Evolutionary conservation across 768 basidiomycete species (phyloP).

Genomic region (Hysterangium stoloniferum): DNA sequence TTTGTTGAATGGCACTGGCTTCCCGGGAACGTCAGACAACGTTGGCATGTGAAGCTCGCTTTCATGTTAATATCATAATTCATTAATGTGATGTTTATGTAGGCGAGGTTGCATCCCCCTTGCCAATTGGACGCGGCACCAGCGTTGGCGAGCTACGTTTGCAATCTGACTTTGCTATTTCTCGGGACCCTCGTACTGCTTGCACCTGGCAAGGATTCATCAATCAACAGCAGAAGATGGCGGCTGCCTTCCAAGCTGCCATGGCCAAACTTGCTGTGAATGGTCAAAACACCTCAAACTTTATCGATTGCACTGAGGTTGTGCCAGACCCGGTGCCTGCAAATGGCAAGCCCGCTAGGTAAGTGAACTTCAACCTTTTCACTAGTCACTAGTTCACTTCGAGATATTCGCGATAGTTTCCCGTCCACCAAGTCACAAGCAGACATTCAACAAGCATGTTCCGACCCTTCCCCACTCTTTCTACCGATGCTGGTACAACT

Average conservation of each 20-base stretch:
- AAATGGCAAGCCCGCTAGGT: slow-evolving; percentile 6
- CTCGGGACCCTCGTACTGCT: slow-evolving; percentile 24
- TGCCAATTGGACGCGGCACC: not conserved
- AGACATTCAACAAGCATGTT: slow-evolving; percentile 25
- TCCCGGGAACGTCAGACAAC: slow-evolving; percentile 28
- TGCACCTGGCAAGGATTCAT: slow-evolving; percentile 25
- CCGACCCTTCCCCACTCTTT: slow-evolving; percentile 22
- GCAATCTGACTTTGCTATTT: slow-evolving; percentile 20
- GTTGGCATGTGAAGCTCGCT: slow-evolving; percentile 20
- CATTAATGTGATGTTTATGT: no score
- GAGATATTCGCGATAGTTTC: slow-evolving; percentile 13
- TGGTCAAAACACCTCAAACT: slow-evolving; percentile 19
- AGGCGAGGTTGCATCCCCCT: slow-evolving; percentile 7
- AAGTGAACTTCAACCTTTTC: not conserved
- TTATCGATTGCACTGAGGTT: slow-evolving; percentile 26
- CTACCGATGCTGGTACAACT: slow-evolving; percentile 13
- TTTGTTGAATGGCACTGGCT: slow-evolving; percentile 18
- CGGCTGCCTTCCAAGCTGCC: slow-evolving; percentile 22
- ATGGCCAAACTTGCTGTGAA: slow-evolving; percentile 28
- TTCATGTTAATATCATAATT: not conserved
- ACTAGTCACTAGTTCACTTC: not conserved
- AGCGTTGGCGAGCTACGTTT: slow-evolving; percentile 22
- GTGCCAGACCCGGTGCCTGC: slow-evolving; percentile 15
- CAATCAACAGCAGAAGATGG: slow-evolving; percentile 23
- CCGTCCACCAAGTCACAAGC: slow-evolving; percentile 24